phyloP scores from a whole-genome alignment of 164 flowering plant species.

The Berberis vulgaris region DNA sequence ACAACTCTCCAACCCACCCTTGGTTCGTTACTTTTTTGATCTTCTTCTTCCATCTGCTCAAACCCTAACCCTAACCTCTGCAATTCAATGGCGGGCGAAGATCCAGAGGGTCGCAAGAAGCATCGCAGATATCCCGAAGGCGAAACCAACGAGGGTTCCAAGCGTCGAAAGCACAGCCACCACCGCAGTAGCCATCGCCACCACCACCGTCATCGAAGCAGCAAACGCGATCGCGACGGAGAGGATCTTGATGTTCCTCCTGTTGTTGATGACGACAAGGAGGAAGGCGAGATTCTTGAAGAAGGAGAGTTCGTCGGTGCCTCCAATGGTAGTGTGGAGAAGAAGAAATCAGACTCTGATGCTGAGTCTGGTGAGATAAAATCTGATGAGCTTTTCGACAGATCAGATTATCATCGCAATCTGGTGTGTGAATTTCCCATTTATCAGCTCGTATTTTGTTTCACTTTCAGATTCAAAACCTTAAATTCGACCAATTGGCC shows the following conservation, averaged over 20 bases:
- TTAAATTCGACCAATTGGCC: neutral
- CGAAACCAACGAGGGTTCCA: conserved; percentile 47
- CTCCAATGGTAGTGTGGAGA: conserved; percentile 5
- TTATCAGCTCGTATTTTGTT: neutral
- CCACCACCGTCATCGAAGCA: conserved; percentile 44
- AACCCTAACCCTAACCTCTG: conserved; percentile 6
- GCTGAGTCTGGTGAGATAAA: conserved; percentile 42
- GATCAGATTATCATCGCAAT: conserved; percentile 1
- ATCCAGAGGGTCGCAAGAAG: conserved; percentile 33
- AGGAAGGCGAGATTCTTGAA: conserved; percentile 95
- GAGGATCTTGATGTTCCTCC: conserved; percentile 13
- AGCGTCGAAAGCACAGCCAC: conserved; percentile 78
- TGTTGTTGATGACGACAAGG: conserved; percentile 56
- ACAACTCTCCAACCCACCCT: too few species aligned
- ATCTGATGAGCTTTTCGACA: conserved; percentile 10
- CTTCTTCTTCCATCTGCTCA: too few species aligned
- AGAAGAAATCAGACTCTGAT: conserved; percentile 25
- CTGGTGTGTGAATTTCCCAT: conserved; percentile 30
- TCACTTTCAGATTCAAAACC: conserved; percentile 2
- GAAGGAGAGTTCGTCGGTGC: conserved; percentile 34
- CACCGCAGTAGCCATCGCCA: conserved; percentile 26
- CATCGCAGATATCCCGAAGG: conserved; percentile 44
- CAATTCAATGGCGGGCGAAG: conserved; percentile 44
- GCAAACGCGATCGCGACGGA: conserved; percentile 22
- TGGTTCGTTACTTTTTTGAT: too few species aligned